phyloP scores from a whole-genome alignment of 495 filamentous ascomycete genomes.

The Penicillium egyptiacum region DNA sequence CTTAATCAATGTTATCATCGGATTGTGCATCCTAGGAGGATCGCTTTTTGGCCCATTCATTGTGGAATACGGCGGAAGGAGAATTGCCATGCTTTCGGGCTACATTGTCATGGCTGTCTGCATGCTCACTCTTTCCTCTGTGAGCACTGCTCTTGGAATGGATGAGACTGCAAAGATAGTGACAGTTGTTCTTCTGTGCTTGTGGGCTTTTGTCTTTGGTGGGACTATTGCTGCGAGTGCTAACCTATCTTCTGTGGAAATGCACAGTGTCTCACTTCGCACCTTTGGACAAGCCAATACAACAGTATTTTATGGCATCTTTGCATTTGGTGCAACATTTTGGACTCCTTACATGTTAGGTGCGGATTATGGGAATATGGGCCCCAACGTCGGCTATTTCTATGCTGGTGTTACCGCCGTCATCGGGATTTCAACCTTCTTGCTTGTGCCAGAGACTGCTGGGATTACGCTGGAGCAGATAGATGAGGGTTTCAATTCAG shows the following conservation, averaged over 20 bases:
- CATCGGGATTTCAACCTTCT: slow-evolving; percentile 21
- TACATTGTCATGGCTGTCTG: slow-evolving; percentile 29
- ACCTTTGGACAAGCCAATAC: slow-evolving; percentile 35
- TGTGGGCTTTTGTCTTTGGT: slow-evolving; percentile 34
- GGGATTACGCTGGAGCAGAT: slow-evolving; percentile 32
- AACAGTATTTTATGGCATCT: slow-evolving; percentile 27
- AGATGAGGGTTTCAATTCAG: slow-evolving; percentile 28
- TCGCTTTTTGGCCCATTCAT: slow-evolving; percentile 24
- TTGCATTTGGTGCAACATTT: slow-evolving; percentile 30
- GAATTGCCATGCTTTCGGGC: slow-evolving; percentile 25
- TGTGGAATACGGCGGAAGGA: slow-evolving; percentile 32
- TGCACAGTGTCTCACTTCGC: slow-evolving; percentile 34
- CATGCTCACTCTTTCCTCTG: slow-evolving; percentile 31
- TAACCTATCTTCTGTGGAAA: slow-evolving; percentile 25
- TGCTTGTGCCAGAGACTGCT: slow-evolving; percentile 34
- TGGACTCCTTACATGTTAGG: slow-evolving; percentile 37
- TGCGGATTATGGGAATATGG: slow-evolving; percentile 31
- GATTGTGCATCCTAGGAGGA: slow-evolving; percentile 30
- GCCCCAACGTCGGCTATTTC: slow-evolving; percentile 32
- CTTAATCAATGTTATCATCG: slow-evolving; percentile 33
- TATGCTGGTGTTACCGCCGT: slow-evolving; percentile 29
- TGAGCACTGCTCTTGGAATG: slow-evolving; percentile 22
- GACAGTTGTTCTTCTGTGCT: slow-evolving; percentile 26
- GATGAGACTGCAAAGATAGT: slow-evolving; percentile 18
- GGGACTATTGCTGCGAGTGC: slow-evolving; percentile 28